Base-by-base conservation (phyloP, 208 protist genomes). In the Leptomonas pyrrhocoris region DNA sequence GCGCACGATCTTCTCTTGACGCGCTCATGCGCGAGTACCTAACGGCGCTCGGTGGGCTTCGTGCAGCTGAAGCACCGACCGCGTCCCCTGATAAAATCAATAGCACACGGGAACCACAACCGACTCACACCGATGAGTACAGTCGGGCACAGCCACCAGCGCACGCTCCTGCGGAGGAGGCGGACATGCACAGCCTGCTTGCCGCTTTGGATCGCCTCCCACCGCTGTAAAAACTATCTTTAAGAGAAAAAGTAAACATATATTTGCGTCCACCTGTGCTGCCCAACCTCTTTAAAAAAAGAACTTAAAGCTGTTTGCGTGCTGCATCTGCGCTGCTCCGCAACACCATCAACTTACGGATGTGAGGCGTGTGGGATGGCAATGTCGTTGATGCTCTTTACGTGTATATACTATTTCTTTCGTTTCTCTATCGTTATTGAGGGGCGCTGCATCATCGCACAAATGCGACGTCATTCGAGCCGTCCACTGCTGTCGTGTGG, bases 21-120 rank as follows among this genome's bases (percentile, higher is more conserved):
- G 61, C 31, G 2, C 79, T 88, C 15, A 85, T 90, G 79, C 1
- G 15, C 8, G 53, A 68, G 51, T 90, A 88, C 68, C 49, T 88
- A 12, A 18, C n/a, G 8, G 60, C 68, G 5, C 53, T 90, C 6
- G 59, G 43, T 19, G 43, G 53, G 25, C 48, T 84, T n/a, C 74
- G 72, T 4, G 48, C 13, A 18, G 50, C 19, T 4, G 45, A 55
- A 12, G 55, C 34, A 2, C 12, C 34, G 30, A 46, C 11, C 43
- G 21, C 8, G 2, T 4, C 43, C 19, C 23, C 42, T 49, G 27
- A 18, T 11, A 0, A 15, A 27, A 58, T 42, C 30, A 21, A 31
- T 9, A 27, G 18, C 4, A 48, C 15, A 16, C 23, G 15, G n/a
- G 8, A 13, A 45, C 15, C 23, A 38, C 2, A 56, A 13, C 30